Conservation (phyloP, 2,329 filamentous ascomycete species). For the Sclerotiophoma versabilis region DNA sequence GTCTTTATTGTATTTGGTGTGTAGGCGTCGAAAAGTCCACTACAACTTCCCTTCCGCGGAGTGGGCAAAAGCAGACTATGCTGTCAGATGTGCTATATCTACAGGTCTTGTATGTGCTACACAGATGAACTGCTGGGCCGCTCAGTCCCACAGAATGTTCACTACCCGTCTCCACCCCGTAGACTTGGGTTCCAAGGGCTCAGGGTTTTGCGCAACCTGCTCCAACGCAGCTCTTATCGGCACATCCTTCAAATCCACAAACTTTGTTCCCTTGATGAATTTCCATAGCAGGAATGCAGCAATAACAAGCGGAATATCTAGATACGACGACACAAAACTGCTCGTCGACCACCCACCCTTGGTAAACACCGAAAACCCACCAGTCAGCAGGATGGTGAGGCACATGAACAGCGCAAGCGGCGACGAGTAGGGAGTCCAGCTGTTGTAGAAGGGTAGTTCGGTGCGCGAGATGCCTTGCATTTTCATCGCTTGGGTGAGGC, state of each 20-base stretch:
- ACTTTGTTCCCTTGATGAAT: constrained; percentile 66
- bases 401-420: constrained; percentile 50
- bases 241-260: constrained; percentile 38
- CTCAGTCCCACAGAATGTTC: constrained; percentile 29
- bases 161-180: constrained; percentile 24
- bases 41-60: no score
- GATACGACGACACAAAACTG: constrained; percentile 45
- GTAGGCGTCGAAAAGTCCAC: no score
- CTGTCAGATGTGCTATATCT: no score
- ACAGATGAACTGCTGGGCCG: no score
- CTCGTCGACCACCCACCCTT: constrained; percentile 48
- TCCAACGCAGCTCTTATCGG: constrained; percentile 34
- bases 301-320: constrained; percentile 48
- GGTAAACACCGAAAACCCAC: constrained; percentile 65
- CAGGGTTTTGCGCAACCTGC: constrained; percentile 27
- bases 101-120: no score
- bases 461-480: constrained; percentile 63
- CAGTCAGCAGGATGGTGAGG: constrained; percentile 69
- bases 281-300: constrained; percentile 70
- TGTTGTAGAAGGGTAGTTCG: constrained; percentile 37
- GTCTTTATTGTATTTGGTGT: no score
- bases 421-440: constrained; percentile 46
- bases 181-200: constrained; percentile 25
- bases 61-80: no score
- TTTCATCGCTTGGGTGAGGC: constrained; percentile 55